phyloP scores from a whole-genome alignment of 2,329 filamentous ascomycete species.

The Trichoderma hamatum region DNA sequence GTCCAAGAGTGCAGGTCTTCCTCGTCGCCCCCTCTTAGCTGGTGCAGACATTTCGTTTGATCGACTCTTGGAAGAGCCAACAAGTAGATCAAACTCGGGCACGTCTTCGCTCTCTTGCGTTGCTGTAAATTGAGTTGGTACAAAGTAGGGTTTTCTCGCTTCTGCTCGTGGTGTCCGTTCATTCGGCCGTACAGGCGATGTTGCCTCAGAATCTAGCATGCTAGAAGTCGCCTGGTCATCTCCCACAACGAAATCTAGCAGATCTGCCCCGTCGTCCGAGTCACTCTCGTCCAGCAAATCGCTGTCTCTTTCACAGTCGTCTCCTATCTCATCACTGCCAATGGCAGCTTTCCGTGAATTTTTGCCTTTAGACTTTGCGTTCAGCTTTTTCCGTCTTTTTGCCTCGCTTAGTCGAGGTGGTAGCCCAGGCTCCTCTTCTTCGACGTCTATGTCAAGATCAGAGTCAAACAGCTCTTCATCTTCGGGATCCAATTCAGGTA shows the following conservation, averaged over 20 bases:
- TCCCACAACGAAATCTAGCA: conserved; percentile 61
- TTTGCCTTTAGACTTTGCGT: conserved; percentile 32
- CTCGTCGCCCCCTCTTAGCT: conserved; percentile 33
- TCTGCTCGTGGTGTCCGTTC: conserved; percentile 29
- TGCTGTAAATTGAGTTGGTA: conserved; percentile 43
- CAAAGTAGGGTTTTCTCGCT: conserved; percentile 41
- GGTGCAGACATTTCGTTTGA: conserved; percentile 23
- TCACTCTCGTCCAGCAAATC: conserved; percentile 51
- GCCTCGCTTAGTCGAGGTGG: conserved; percentile 15
- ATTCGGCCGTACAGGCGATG: conserved; percentile 34
- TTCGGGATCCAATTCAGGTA: conserved; percentile 16
- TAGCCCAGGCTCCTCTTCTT: conserved; percentile 27
- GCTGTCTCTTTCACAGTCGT: conserved; percentile 56
- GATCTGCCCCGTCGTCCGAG: conserved; percentile 53
- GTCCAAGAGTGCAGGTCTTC: conserved; percentile 33
- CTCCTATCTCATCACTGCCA: conserved; percentile 53
- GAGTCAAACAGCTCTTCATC: conserved; percentile 32
- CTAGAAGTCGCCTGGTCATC: conserved; percentile 49
- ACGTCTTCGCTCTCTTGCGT: conserved; percentile 49
- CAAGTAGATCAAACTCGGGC: conserved; percentile 41
- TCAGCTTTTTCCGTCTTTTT: conserved; percentile 31
- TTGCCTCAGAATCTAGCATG: conserved; percentile 38
- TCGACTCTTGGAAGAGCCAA: conserved; percentile 19
- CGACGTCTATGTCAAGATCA: conserved; percentile 20
- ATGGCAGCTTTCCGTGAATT: conserved; percentile 37